These are phyloP conservation scores for Cairneyella variabilis DNA, from an alignment of 495 filamentous ascomycete genomes.

Conservation along the genomic window DNA sequence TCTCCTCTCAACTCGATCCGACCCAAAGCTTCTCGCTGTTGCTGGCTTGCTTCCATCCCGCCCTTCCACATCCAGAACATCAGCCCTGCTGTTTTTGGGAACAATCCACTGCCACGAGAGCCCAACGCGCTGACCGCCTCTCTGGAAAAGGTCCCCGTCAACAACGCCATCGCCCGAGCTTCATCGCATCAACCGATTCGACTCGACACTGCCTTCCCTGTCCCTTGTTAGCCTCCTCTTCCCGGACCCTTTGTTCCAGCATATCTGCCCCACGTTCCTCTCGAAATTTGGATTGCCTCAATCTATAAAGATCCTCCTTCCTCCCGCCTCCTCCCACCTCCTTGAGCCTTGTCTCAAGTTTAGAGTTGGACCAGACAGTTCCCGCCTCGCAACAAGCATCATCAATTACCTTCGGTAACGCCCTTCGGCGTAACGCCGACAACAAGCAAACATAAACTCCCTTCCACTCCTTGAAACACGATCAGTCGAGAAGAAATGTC, in stretches of 20 bases:
- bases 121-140: not conserved
- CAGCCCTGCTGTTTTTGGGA: conserved; percentile 2
- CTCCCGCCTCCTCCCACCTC: conserved; percentile 13
- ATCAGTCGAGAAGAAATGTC: conserved; percentile 25
- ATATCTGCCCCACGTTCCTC: conserved; percentile 16
- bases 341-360: conserved; percentile 11
- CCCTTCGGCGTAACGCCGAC: conserved; percentile 17
- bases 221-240: not conserved
- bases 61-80: not conserved
- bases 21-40: not conserved
- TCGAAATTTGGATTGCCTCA: conserved; percentile 5
- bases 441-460: not conserved
- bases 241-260: conserved; percentile 6
- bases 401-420: conserved; percentile 8
- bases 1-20: not conserved
- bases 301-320: conserved; percentile 14
- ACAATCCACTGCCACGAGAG: not conserved
- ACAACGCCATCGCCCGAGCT: not conserved
- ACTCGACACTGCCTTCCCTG: conserved; percentile 3
- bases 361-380: conserved; percentile 7
- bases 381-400: conserved; percentile 8
- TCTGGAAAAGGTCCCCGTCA: conserved; percentile 2
- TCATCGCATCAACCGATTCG: not conserved
- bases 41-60: not conserved
- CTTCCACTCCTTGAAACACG: conserved; percentile 5